phyloP scores from a whole-genome alignment of 352 stramenopile species.

The Globisporangium parvum region DNA sequence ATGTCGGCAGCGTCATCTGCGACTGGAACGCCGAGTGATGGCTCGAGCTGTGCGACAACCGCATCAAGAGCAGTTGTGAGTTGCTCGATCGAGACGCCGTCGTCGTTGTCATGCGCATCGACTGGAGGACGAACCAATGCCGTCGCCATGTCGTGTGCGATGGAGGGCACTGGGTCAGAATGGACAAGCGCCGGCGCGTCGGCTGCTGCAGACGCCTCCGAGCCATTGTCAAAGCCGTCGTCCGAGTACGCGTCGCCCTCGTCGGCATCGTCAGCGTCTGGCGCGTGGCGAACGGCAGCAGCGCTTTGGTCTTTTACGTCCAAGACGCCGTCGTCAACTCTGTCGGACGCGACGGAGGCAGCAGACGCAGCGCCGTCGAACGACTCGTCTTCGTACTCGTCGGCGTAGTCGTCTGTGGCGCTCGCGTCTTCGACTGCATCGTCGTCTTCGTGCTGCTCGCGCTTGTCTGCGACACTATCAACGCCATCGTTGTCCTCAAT shows the following conservation, averaged over 20 bases:
- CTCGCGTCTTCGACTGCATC: conserved; percentile 5
- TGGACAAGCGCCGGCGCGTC: neutral
- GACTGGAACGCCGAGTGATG: neutral
- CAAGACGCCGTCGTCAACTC: neutral
- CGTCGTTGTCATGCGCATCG: neutral
- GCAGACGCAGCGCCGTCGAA: conserved; percentile 30
- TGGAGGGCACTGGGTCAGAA: too few relatives aligned
- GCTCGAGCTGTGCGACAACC: conserved; percentile 4
- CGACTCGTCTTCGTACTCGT: conserved; percentile 41
- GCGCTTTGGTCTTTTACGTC: neutral
- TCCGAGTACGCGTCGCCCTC: conserved; percentile 24
- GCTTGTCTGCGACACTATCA: neutral
- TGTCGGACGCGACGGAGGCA: conserved; percentile 12
- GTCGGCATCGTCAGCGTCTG: conserved; percentile 4
- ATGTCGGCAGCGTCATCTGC: neutral
- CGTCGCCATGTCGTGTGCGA: too few relatives aligned
- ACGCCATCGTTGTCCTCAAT: neutral
- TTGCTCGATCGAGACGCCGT: conserved; percentile 5
- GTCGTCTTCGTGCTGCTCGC: neutral
- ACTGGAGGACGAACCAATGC: neutral
- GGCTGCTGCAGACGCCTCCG: conserved; percentile 2
- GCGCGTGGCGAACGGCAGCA: neutral
- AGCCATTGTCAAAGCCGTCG: conserved; percentile 29
- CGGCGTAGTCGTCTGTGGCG: conserved; percentile 15
- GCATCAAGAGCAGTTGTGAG: conserved; percentile 4